These are phyloP conservation scores for Sarcomyxa edulis DNA, from an alignment of 768 basidiomycete genomes.

Conservation along the genomic window DNA sequence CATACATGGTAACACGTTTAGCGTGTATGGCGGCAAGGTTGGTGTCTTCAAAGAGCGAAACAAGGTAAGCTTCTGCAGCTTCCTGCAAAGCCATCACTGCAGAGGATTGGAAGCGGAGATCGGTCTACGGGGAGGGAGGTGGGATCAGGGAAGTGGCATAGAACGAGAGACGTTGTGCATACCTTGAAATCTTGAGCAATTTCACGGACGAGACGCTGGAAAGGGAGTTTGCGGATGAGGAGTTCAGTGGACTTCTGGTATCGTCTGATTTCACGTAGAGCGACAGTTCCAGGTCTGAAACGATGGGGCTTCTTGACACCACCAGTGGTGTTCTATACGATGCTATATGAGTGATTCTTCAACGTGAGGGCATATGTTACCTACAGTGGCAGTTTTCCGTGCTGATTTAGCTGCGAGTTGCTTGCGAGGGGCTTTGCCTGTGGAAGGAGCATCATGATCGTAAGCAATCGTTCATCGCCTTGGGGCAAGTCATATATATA, in stretches of 20 bases:
- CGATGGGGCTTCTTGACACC: slow-evolving; percentile 83
- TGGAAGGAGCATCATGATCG: neutral
- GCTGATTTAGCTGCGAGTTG: slow-evolving; percentile 57
- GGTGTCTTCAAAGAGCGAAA: slow-evolving; percentile 68
- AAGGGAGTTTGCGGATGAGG: slow-evolving; percentile 60
- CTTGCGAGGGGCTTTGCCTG: slow-evolving; percentile 58
- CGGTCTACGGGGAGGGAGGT: slow-evolving; percentile 36
- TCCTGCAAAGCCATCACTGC: slow-evolving; percentile 67
- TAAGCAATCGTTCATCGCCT: too few relatives aligned
- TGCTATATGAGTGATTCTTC: slow-evolving; percentile 19
- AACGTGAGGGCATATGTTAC: slow-evolving; percentile 11
- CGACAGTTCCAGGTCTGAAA: slow-evolving; percentile 75
- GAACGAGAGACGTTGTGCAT: slow-evolving; percentile 10
- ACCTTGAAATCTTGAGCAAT: slow-evolving; percentile 82
- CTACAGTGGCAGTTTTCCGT: slow-evolving; percentile 48
- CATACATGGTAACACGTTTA: slow-evolving; percentile 54
- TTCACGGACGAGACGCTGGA: slow-evolving; percentile 74
- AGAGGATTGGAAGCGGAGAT: slow-evolving; percentile 72
- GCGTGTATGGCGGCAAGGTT: slow-evolving; percentile 60
- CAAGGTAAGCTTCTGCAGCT: slow-evolving; percentile 65
- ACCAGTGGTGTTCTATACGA: slow-evolving; percentile 45
- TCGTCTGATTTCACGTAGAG: slow-evolving; percentile 68
- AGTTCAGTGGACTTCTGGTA: slow-evolving; percentile 63
- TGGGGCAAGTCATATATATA: slow-evolving; percentile 6
- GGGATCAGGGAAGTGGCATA: neutral